Evolutionary conservation across 23 red algal genomes (phyloP).

Genomic region (Gracilariopsis chorda): DNA sequence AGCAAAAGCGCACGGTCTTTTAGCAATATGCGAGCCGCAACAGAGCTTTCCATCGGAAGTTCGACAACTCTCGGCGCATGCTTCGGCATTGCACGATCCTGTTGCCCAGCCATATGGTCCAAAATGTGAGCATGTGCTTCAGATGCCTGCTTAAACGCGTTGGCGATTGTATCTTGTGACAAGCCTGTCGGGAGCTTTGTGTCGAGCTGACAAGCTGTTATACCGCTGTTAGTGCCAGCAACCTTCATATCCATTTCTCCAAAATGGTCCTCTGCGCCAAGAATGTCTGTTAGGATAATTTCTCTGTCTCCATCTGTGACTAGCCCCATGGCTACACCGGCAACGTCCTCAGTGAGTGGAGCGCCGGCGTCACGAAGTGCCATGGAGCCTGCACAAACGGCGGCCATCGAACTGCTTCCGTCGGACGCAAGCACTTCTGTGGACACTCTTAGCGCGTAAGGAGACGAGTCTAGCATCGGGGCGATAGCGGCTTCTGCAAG

Average conservation of each 20-base stretch:
- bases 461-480: slow-evolving; percentile 31
- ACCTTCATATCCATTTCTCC: slow-evolving; percentile 96
- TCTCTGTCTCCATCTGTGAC: slow-evolving; percentile 27
- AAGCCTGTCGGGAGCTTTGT: slow-evolving; percentile 42
- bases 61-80: slow-evolving; percentile 36
- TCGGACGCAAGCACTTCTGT: slow-evolving; percentile 79
- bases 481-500: slow-evolving; percentile 82
- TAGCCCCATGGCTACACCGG: slow-evolving; percentile 84
- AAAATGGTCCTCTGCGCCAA: slow-evolving; percentile 90
- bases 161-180: neutral
- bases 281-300: slow-evolving; percentile 83
- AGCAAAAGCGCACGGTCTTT: slow-evolving; percentile 8
- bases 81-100: neutral
- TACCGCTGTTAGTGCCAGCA: slow-evolving; percentile 33
- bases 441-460: slow-evolving; percentile 73
- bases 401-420: slow-evolving; percentile 94
- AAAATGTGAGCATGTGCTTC: slow-evolving; percentile 42
- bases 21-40: neutral
- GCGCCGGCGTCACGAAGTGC: slow-evolving; percentile 88
- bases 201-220: slow-evolving; percentile 70
- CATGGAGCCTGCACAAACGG: slow-evolving; percentile 87
- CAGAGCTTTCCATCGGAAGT: slow-evolving; percentile 18
- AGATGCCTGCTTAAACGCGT: neutral
- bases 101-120: slow-evolving; percentile 22
- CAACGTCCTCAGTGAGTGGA: slow-evolving; percentile 64